Conservation (phyloP, 2,329 filamentous ascomycete genomes). For the Venturia pyrina region DNA sequence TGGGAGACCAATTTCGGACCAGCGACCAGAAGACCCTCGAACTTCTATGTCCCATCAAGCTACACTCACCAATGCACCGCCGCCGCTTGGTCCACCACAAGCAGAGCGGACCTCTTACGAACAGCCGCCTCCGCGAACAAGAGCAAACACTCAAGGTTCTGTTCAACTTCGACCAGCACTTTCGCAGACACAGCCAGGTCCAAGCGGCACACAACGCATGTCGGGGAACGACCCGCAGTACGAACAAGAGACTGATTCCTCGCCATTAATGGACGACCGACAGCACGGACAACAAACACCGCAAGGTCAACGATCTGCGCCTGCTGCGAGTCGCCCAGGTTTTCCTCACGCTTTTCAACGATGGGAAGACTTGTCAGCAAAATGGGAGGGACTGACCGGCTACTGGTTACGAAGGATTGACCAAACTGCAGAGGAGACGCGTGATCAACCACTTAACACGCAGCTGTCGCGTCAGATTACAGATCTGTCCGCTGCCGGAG, state of each 20-base stretch:
- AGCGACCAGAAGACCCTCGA: neutral
- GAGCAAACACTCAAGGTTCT: constrained; percentile 8
- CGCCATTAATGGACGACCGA: neutral
- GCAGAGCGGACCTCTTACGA: neutral
- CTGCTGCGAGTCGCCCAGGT: constrained; percentile 20
- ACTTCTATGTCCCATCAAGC: neutral
- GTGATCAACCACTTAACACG: constrained; percentile 70
- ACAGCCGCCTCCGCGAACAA: neutral
- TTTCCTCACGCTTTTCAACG: constrained; percentile 97
- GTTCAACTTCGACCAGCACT: constrained; percentile 2
- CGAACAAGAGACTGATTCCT: neutral
- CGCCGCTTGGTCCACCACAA: neutral
- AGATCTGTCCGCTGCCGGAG: constrained; percentile 91
- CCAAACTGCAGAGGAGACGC: constrained; percentile 78
- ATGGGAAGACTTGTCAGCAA: constrained; percentile 93
- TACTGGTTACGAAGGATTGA: constrained; percentile 95
- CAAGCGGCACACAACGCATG: constrained; percentile 3
- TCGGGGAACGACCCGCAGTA: neutral
- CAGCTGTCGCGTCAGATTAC: constrained; percentile 91
- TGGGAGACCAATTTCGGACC: neutral
- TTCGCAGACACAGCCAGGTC: constrained; percentile 2
- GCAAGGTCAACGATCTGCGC: constrained; percentile 19
- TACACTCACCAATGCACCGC: neutral
- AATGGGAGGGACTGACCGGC: constrained; percentile 94
- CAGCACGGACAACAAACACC: constrained; percentile 12